phyloP scores from a whole-genome alignment of 1,139 yeast genomes.

The Yamadazyma mexicana region DNA sequence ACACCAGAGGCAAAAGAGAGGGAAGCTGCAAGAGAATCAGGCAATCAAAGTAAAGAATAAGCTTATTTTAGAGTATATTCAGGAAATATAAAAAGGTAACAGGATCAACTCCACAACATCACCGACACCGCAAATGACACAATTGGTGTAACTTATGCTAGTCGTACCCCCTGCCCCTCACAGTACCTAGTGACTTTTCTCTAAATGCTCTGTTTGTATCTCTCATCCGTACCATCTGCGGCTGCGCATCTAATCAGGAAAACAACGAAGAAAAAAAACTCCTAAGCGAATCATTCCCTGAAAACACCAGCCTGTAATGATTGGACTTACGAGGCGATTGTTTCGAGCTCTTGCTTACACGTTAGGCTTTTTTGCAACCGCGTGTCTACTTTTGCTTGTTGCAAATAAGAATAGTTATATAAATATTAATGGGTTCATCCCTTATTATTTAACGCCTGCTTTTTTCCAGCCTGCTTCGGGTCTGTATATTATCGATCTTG shows the following conservation, averaged over 20 bases:
- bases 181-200: no score
- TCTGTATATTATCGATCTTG: conserved; percentile 36
- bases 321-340: conserved; percentile 25
- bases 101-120: no score
- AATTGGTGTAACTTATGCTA: no score
- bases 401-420: conserved; percentile 36
- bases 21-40: conserved; percentile 19
- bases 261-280: no score
- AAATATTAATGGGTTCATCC: conserved; percentile 29
- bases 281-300: no score
- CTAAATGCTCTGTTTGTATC: no score
- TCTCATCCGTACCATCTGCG: neutral
- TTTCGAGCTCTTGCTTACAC: conserved; percentile 26
- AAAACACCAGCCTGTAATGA: conserved; percentile 12
- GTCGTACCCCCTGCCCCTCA: no score
- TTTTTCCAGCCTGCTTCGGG: conserved; percentile 44
- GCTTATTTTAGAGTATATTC: neutral
- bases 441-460: conserved; percentile 32
- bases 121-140: no score
- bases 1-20: conserved; percentile 31
- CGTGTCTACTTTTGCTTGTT: conserved; percentile 23
- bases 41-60: conserved; percentile 2
- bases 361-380: conserved; percentile 18
- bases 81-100: neutral
- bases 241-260: neutral